phyloP scores from a whole-genome alignment of 129 eudicot species.

The Mikania micrantha region DNA sequence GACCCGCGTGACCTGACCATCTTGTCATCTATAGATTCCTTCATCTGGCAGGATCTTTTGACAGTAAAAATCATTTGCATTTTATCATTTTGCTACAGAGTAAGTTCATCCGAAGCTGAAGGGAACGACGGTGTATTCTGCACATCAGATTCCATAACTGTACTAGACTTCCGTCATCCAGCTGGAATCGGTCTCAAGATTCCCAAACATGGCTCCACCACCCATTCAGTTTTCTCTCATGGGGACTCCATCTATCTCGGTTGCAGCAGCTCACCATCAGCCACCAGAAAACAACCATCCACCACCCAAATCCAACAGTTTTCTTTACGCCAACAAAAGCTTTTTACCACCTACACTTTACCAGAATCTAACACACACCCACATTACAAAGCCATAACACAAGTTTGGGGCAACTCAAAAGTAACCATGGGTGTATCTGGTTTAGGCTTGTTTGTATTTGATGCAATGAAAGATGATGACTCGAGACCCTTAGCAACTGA shows the following conservation, averaged over 20 bases:
- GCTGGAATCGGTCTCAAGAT: slow-evolving; percentile 81
- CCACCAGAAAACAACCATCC: slow-evolving; percentile 36
- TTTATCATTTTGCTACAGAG: slow-evolving; percentile 41
- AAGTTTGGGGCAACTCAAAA: slow-evolving; percentile 87
- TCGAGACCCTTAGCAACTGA: slow-evolving; percentile 30
- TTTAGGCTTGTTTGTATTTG: slow-evolving; percentile 59
- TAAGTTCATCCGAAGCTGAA: slow-evolving; percentile 81
- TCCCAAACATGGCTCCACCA: slow-evolving; percentile 46
- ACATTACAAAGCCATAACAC: slow-evolving; percentile 60
- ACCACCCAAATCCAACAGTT: slow-evolving; percentile 63
- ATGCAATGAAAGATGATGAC: slow-evolving; percentile 53
- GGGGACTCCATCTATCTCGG: slow-evolving; percentile 77
- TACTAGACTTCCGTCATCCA: slow-evolving; percentile 83
- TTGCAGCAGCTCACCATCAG: slow-evolving; percentile 46
- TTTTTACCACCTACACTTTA: slow-evolving; percentile 43
- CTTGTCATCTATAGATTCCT: neutral
- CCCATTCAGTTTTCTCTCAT: slow-evolving; percentile 63
- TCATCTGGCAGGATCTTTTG: too few relatives aligned
- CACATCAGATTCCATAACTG: slow-evolving; percentile 68
- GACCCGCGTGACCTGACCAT: neutral
- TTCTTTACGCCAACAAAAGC: slow-evolving; percentile 69
- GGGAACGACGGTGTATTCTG: slow-evolving; percentile 94
- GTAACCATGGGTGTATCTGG: slow-evolving; percentile 76
- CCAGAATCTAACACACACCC: slow-evolving; percentile 74
- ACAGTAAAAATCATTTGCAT: too few relatives aligned